Base-by-base conservation (phyloP, 495 filamentous ascomycete genomes). In the Choiromyces venosus region DNA sequence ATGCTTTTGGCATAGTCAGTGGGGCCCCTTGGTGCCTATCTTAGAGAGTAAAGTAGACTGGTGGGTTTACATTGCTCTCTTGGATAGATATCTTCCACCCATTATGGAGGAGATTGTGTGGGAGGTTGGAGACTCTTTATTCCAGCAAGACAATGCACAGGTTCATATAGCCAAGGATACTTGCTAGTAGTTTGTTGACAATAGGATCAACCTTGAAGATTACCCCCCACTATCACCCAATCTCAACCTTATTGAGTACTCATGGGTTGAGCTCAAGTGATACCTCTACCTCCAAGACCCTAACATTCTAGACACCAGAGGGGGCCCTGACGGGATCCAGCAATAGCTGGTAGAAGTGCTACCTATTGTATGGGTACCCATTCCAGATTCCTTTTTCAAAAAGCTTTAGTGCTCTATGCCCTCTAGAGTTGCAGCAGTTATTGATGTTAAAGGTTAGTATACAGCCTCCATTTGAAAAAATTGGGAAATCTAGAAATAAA, bases 171-270 rank as follows among this genome's bases (percentile, higher is more conserved):
- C 73, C 74, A 5, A 40, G 71, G 12, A 67, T 77, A 66, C 72
- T 77, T 4, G 68, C 67, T 69, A 79, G 29, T 73, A 46, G 29
- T 56, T 81, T 29, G 52, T 74, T 52, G 69, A 81, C 16, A 71
- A 76, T 64, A 21, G 52, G 3, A 72, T 81, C 71, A 52, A 70
- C 35, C 71, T 82, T 35, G 73, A 78, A 73, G 70, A 80, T 18
- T 79, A 74, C 72, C 79, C 80, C 25, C 76, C 74, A 21, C 69
- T 79, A 52, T 81, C 80, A 1, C 81, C 78, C 21, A 74, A 81
- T 78, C 64, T 82, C 3, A 82, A 80, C 68, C 80, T 77, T 36
- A 83, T 82, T 73, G 77, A 82, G 44, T 76, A 81, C 42, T 68
- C 81, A 1, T 82, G 78, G 76, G 73, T 73, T 1, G 67, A 77